Evolutionary conservation across 108 stramenopile species (phyloP), one percentile per base, ranked within the genome.

Genomic region (Phaeodactylum tricornutum): DNA sequence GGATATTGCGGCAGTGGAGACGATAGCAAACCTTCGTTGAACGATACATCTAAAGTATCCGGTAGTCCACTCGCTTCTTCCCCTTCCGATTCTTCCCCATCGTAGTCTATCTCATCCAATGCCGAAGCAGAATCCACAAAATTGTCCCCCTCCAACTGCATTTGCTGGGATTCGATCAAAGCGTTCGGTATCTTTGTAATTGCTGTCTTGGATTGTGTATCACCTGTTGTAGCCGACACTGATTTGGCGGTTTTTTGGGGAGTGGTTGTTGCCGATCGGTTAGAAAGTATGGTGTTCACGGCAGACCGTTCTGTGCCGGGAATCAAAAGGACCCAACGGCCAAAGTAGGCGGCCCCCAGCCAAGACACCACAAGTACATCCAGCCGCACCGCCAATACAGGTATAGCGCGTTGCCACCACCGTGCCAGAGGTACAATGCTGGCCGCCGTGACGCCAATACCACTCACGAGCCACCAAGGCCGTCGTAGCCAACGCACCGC

Each of bases 1-100:
- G 81, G 81, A 67, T 67, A 81, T 37, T 62, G 46, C 19, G 84
- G 81, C 21, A 86, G 58, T 11, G 84, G 84, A 40, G 84, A 91
- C 5, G 81, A 71, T 15, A 85, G 49, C 24, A 41, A 59, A 21
- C 38, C 53, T 15, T 53, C 38, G 11, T 52, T 14, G 27, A 47
- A 26, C 4, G 44, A 26, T 3, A 2, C 17, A 26, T 26, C 15
- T 4, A n/a, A n/a, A 2, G 4, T n/a, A 2, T 3, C 8, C 14
- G 20, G 24, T 24, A 4, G 34, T 33, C n/a, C 43, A 52, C 15
- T 16, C 30, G 27, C 28, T 11, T 54, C 11, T 50, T 55, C 68
- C 8, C 69, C 57, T 16, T 64, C 61, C 16, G 69, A 46, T 34
- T 69, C 71, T 22, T 39, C 64, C 20, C 14, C 57, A 57, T 53